These are phyloP conservation scores for Circinella minor DNA, from an alignment of 371 early-diverging fungal species.

Conservation along the genomic window DNA sequence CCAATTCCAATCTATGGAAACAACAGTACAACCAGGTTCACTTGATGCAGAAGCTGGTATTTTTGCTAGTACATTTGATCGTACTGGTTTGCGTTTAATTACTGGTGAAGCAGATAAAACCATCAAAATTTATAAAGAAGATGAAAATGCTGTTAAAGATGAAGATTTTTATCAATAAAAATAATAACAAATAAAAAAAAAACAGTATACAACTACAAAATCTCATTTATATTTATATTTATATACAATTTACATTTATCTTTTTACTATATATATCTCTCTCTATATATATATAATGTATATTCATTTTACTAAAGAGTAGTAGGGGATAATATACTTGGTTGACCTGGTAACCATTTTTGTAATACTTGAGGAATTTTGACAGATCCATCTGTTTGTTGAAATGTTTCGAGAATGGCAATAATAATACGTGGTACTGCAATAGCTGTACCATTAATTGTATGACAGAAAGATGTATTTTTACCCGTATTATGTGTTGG, in stretches of 20 bases:
- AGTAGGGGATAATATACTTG: background rate
- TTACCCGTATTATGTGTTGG: slow-evolving; percentile 38
- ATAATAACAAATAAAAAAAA: background rate
- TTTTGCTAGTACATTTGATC: slow-evolving; percentile 94
- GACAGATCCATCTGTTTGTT: slow-evolving; percentile 74
- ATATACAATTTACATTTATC: background rate
- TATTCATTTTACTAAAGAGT: too few relatives aligned
- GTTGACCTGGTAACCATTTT: slow-evolving; percentile 69
- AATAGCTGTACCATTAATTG: slow-evolving; percentile 93
- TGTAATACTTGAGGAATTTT: slow-evolving; percentile 74
- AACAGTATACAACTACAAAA: too few relatives aligned
- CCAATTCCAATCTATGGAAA: slow-evolving; percentile 89
- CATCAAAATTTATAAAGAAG: slow-evolving; percentile 96
- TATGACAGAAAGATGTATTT: slow-evolving; percentile 78
- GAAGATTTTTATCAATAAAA: slow-evolving; percentile 40
- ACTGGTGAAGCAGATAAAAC: slow-evolving; percentile 99
- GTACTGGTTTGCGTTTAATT: slow-evolving; percentile 90
- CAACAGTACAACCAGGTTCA: slow-evolving; percentile 94
- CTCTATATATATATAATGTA: too few relatives aligned
- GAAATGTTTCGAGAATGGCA: slow-evolving; percentile 86
- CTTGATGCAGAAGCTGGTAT: slow-evolving; percentile 95
- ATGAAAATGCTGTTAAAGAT: slow-evolving; percentile 64
- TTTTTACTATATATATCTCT: too few relatives aligned
- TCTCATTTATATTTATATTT: too few relatives aligned
- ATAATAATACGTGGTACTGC: slow-evolving; percentile 91